phyloP scores from a whole-genome alignment of 805 yeast species.

The Candida anglica region DNA sequence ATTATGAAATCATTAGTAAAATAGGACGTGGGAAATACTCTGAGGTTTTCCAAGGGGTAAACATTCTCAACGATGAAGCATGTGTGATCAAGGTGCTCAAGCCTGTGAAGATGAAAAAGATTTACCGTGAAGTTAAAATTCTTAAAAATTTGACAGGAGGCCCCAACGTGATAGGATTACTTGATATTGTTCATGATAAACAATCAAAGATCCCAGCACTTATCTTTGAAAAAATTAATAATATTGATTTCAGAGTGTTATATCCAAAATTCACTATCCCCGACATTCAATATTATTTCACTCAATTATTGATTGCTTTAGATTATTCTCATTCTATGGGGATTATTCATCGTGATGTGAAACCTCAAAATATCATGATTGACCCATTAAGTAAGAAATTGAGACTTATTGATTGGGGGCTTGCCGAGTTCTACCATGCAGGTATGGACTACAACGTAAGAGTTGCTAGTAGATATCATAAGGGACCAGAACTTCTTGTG shows the following conservation, averaged over 20 bases:
- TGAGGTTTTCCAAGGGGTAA: constrained; percentile 86
- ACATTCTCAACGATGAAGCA: constrained; percentile 53
- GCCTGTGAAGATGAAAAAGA: constrained; percentile 91
- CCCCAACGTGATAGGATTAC: constrained; percentile 69
- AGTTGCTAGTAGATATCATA: constrained; percentile 87
- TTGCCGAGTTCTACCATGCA: constrained; percentile 89
- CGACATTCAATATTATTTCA: constrained; percentile 82
- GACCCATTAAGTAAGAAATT: constrained; percentile 63
- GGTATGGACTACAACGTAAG: constrained; percentile 88
- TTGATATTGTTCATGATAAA: constrained; percentile 86
- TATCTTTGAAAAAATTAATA: constrained; percentile 79
- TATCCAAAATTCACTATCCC: constrained; percentile 74
- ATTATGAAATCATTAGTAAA: constrained; percentile 77
- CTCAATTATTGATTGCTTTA: constrained; percentile 74
- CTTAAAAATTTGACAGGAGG: constrained; percentile 82
- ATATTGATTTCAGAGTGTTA: constrained; percentile 79
- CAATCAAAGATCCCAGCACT: constrained; percentile 83
- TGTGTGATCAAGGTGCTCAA: constrained; percentile 89
- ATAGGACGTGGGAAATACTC: constrained; percentile 92
- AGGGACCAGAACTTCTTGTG: constrained; percentile 87
- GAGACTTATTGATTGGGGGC: constrained; percentile 90
- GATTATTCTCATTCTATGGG: constrained; percentile 93
- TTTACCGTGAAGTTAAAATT: constrained; percentile 85
- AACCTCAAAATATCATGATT: constrained; percentile 92
- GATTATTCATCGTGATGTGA: constrained; percentile 91